Conservation (phyloP, 2,329 filamentous ascomycete species). For the Curvularia eragrostidis region DNA sequence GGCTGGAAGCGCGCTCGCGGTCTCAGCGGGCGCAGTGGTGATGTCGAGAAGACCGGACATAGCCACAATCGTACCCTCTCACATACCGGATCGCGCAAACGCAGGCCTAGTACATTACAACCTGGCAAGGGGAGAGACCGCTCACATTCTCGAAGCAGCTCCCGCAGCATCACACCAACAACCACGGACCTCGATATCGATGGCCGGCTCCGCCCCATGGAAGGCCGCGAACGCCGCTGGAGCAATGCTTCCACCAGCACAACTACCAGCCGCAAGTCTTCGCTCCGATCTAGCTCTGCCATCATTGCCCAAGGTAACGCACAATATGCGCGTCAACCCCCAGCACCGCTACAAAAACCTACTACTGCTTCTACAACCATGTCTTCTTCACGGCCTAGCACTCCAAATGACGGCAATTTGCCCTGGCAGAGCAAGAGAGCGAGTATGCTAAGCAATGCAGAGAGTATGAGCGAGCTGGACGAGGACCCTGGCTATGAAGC, state of each 20-base stretch:
- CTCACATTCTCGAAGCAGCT: constrained; percentile 44
- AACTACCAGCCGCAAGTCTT: constrained; percentile 21
- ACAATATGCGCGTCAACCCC: constrained; percentile 37
- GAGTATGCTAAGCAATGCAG: constrained; percentile 43
- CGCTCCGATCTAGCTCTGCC: constrained; percentile 31
- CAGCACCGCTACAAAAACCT: constrained; percentile 17
- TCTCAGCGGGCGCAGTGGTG: constrained; percentile 29
- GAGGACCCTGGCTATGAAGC: constrained; percentile 23
- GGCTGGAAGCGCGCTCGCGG: constrained; percentile 53
- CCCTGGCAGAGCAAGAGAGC: constrained; percentile 43
- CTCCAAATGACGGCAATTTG: constrained; percentile 33
- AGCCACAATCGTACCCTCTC: constrained; percentile 23
- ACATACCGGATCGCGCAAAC: constrained; percentile 30
- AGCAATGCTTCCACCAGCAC: constrained; percentile 44
- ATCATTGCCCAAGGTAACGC: constrained; percentile 30
- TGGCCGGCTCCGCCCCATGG: constrained; percentile 29
- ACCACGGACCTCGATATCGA: constrained; percentile 44
- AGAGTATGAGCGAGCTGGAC: constrained; percentile 24
- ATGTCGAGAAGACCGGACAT: constrained; percentile 44
- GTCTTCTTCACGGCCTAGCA: constrained; percentile 28
- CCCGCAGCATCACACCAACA: constrained; percentile 41
- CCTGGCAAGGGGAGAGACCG: constrained; percentile 31
- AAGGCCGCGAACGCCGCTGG: constrained; percentile 40
- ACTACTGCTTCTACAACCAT: neutral
- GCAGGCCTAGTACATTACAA: constrained; percentile 38